Evolutionary conservation across 2,329 filamentous ascomycete genomes (phyloP).

Genomic region (Dothideomycetes sp.): DNA sequence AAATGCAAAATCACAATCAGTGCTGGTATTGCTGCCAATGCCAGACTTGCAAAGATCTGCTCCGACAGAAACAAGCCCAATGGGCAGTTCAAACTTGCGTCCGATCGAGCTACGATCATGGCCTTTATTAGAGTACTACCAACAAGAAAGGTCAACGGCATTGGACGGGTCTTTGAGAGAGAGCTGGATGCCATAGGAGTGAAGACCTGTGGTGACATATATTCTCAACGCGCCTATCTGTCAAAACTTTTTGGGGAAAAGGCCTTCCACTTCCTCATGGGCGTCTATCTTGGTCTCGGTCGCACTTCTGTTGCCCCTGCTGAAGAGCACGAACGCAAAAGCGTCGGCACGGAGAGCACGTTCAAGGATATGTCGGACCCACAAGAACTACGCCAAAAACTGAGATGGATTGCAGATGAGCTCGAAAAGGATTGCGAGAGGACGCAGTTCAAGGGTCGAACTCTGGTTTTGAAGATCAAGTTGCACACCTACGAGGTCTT

Average conservation of each 20-base stretch:
- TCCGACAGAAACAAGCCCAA: constrained; percentile 96
- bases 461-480: constrained; percentile 84
- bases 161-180: constrained; percentile 88
- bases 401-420: constrained; percentile 72
- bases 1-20: constrained; percentile 79
- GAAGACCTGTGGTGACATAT: constrained; percentile 81
- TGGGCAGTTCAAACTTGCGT: constrained; percentile 70
- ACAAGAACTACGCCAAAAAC: constrained; percentile 58
- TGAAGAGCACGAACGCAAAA: constrained; percentile 85
- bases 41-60: constrained; percentile 87
- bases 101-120: constrained; percentile 65
- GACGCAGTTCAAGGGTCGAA: constrained; percentile 80
- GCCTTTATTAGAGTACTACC: constrained; percentile 74
- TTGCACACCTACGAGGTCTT: constrained; percentile 87
- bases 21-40: constrained; percentile 87
- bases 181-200: constrained; percentile 82
- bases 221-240: constrained; percentile 61
- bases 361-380: constrained; percentile 70
- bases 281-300: constrained; percentile 76
- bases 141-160: constrained; percentile 83
- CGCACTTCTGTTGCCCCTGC: constrained; percentile 75
- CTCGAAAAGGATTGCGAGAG: constrained; percentile 73
- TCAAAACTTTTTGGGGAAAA: constrained; percentile 81
- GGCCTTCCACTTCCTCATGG: constrained; percentile 73
- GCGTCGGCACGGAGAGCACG: constrained; percentile 85